Evolutionary conservation across 116 monocot genomes (phyloP).

Genomic region (Zostera marina): DNA sequence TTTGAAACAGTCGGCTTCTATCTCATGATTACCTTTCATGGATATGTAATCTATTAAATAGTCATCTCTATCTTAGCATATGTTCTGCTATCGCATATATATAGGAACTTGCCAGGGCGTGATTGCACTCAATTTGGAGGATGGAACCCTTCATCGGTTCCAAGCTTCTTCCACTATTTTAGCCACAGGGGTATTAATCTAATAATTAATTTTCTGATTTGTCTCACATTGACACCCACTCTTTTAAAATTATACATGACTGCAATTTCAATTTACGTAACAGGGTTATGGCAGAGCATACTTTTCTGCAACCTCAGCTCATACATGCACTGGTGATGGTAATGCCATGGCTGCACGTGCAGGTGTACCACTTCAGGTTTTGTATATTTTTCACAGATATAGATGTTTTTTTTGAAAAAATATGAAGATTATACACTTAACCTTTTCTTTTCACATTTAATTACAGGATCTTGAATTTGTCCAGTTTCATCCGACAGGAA

Average conservation of each 20-base stretch:
- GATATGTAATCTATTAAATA: background rate
- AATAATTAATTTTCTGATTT: background rate
- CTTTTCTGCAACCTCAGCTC: constrained; percentile 98
- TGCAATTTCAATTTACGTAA: background rate
- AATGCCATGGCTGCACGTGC: constrained; percentile 98
- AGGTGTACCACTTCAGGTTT: constrained; percentile 86
- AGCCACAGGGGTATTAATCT: constrained; percentile 66
- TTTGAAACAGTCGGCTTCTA: background rate
- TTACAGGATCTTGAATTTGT: constrained; percentile 97
- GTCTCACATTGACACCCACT: no score
- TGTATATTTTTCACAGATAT: background rate
- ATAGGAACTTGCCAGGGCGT: constrained; percentile 76
- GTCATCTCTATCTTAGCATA: background rate
- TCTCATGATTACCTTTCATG: background rate
- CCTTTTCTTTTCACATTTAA: background rate
- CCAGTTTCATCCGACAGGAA: constrained; percentile 96
- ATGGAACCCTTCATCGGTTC: constrained; percentile 97
- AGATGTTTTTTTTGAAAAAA: background rate
- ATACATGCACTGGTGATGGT: constrained; percentile 98
- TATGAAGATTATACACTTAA: background rate
- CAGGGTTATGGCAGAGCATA: constrained; percentile 96
- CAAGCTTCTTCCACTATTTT: constrained; percentile 71
- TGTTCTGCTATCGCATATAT: background rate
- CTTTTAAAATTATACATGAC: no score
- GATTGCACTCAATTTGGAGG: constrained; percentile 97